These are phyloP conservation scores for Artemisia argyi DNA, from an alignment of 129 eudicot genomes.

Conservation along the genomic window DNA sequence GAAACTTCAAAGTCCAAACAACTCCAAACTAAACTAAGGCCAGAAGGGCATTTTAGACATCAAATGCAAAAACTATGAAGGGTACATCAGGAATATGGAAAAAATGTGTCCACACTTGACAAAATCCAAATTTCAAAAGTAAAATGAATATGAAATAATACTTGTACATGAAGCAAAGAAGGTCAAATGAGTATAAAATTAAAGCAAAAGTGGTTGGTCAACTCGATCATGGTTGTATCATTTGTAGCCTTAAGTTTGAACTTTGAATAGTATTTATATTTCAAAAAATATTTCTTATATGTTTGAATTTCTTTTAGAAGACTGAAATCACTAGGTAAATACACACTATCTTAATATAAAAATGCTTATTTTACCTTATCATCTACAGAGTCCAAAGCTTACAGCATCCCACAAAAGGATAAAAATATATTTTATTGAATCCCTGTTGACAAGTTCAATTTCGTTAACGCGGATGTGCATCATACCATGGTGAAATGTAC, in stretches of 20 bases:
- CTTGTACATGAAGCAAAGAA: constrained; percentile 23
- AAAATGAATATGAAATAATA: background rate
- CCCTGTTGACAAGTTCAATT: too few species aligned
- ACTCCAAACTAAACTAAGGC: background rate
- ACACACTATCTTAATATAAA: too few species aligned
- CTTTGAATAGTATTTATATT: background rate
- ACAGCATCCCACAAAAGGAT: too few species aligned
- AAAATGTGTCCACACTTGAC: background rate
- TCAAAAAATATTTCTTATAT: background rate
- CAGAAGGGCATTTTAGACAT: constrained; percentile 8
- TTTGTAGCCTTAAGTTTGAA: constrained; percentile 4
- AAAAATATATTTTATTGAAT: too few species aligned
- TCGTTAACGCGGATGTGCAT: too few species aligned
- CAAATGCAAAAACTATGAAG: background rate
- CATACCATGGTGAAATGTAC: too few species aligned
- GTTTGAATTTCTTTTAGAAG: background rate
- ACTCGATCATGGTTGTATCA: constrained; percentile 1
- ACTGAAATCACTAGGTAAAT: too few species aligned
- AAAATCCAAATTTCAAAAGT: background rate
- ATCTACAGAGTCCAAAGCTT: too few species aligned
- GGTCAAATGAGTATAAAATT: constrained; percentile 9
- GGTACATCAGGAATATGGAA: background rate
- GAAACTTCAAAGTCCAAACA: background rate
- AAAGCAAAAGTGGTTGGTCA: constrained; percentile 11
- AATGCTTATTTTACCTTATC: too few species aligned